These are phyloP conservation scores for Leptographium flavum DNA, from an alignment of 2,329 filamentous ascomycete species.

Conservation along the genomic window DNA sequence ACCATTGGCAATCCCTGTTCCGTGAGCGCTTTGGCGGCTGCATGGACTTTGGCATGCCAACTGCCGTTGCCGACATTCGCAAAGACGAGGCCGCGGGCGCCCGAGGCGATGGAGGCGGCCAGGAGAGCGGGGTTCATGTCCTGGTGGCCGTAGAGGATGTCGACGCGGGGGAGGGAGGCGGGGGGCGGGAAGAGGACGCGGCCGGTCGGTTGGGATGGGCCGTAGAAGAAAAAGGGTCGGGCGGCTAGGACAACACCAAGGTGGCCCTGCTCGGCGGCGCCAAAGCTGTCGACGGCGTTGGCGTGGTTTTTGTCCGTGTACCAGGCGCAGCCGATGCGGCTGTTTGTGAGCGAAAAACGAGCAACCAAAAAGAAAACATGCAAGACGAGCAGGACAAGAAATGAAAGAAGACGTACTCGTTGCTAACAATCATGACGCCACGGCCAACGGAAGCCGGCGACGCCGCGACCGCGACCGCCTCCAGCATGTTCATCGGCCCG, in stretches of 20 bases:
- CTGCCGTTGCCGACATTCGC: constrained; percentile 41
- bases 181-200: constrained; percentile 27
- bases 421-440: constrained; percentile 45
- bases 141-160: constrained; percentile 41
- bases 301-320: constrained; percentile 48
- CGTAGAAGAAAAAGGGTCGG: constrained; percentile 44
- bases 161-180: constrained; percentile 32
- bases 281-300: constrained; percentile 49
- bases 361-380: neutral
- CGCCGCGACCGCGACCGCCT: constrained; percentile 41
- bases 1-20: constrained; percentile 34
- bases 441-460: constrained; percentile 29
- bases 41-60: constrained; percentile 24
- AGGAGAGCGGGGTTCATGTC: constrained; percentile 33
- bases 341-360: neutral
- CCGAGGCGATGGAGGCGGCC: constrained; percentile 29
- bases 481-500: constrained; percentile 44
- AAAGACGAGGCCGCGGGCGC: constrained; percentile 39
- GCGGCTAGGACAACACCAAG: constrained; percentile 44
- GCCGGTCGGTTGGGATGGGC: constrained; percentile 31
- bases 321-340: constrained; percentile 39
- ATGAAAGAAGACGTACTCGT: constrained; percentile 23
- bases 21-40: constrained; percentile 28
- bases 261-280: constrained; percentile 38
- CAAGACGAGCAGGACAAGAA: neutral